A percentile compares a stretch with the other conserved stretches of the same genome.
Evolutionary conservation across 768 basidiomycete species (phyloP).

Genomic region (Tricholoma bakamatsutake): DNA sequence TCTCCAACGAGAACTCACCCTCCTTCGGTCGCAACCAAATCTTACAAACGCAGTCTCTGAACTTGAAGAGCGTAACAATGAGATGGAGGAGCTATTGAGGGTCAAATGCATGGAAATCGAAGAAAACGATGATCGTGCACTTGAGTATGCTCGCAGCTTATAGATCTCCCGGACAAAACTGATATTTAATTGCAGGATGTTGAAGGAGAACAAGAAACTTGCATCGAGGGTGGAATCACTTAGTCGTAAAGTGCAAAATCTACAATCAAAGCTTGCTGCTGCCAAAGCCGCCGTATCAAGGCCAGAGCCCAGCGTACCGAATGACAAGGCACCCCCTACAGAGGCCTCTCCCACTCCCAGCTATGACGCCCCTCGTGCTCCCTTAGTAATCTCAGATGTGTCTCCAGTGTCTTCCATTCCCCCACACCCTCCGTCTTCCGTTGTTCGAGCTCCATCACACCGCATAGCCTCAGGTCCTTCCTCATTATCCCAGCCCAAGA

Average conservation of each 20-base stretch:
- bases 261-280: conserved; percentile 61
- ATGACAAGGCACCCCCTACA: conserved; percentile 8
- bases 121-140: conserved; percentile 75
- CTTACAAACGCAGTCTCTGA: conserved; percentile 51
- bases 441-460: conserved; percentile 18
- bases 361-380: conserved; percentile 18
- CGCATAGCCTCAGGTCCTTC: conserved; percentile 42
- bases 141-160: conserved; percentile 51
- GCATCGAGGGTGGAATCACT: conserved; percentile 62
- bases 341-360: conserved; percentile 4
- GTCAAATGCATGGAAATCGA: conserved; percentile 75
- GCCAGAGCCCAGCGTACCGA: conserved; percentile 6
- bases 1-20: conserved; percentile 51
- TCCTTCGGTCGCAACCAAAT: conserved; percentile 47
- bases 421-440: conserved; percentile 12
- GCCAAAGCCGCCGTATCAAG: conserved; percentile 36
- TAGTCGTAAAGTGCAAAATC: conserved; percentile 63
- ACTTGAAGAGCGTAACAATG: conserved; percentile 62
- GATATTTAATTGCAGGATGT: conserved; percentile 39
- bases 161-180: conserved; percentile 5
- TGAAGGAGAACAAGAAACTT: conserved; percentile 80
- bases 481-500: conserved; percentile 39
- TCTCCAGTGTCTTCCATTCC: conserved; percentile 13
- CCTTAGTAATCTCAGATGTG: conserved; percentile 20
- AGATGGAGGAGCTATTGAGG: conserved; percentile 70